phyloP scores from a whole-genome alignment of 192 early-diverging fungal species.

The Rhizophagus sp. region DNA sequence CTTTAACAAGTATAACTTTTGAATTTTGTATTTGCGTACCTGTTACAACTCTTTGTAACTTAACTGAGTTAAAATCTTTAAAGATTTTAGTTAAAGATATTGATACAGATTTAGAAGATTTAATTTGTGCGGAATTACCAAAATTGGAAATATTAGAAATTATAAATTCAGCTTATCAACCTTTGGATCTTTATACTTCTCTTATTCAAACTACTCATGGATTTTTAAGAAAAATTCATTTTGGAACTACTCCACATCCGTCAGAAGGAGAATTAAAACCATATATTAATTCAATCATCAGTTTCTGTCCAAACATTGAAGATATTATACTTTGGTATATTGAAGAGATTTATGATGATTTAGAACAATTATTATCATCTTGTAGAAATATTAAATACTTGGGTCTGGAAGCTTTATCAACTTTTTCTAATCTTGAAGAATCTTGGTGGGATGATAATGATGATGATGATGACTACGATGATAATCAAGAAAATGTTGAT shows the following conservation, averaged over 20 bases:
- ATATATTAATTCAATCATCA: neutral
- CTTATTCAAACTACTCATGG: neutral
- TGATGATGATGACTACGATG: neutral
- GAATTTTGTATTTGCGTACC: neutral
- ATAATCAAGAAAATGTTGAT: neutral
- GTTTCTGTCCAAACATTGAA: neutral
- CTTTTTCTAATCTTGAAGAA: neutral
- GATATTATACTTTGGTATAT: neutral
- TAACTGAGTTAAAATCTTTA: neutral
- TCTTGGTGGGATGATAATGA: neutral
- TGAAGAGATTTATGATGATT: neutral
- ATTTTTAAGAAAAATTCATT: neutral
- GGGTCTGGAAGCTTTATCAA: neutral
- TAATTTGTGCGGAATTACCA: neutral
- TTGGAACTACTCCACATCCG: neutral
- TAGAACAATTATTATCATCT: neutral
- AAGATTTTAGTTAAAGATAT: neutral
- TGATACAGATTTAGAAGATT: neutral
- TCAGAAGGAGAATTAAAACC: neutral
- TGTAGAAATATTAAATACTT: neutral
- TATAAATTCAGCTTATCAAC: neutral
- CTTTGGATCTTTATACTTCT: neutral
- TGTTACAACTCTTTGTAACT: neutral
- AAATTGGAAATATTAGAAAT: neutral
- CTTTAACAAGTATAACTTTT: neutral